Base-by-base conservation (phyloP, 2,329 filamentous ascomycete species). In the Leptographium radiaticola region DNA sequence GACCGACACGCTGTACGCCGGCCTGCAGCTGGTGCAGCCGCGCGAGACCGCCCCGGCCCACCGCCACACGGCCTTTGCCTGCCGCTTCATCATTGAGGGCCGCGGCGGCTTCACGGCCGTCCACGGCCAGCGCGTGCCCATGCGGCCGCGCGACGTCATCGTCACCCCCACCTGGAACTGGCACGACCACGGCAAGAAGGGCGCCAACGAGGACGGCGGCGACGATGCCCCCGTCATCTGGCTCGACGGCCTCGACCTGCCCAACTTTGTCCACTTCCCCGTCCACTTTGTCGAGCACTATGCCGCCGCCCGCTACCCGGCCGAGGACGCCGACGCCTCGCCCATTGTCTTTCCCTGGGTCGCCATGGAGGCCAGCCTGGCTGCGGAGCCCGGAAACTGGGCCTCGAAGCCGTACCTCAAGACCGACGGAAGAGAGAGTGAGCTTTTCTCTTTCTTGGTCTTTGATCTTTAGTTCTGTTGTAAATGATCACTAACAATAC, bases 131-230 rank as follows among this genome's bases (percentile, higher is more conserved):
- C 66, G 71, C 18, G 71, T 79, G 33, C 58, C 62, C 4, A 78
- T 80, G 73, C 60, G 68, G 25, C 65, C 68, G 0, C 71, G 76
- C 18, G 76, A 79, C 59, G 74, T 79, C 2, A 75, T 80, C 42
- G 59, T 79, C 4, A 80, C 76, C 0, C 76, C 76, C 0, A 73
- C 70, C 0, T 78, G 75, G 75, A 73, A 77, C 60, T 79, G 73
- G 69, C 75, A 77, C 55, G 75, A 79, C 58, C 75, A 79, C 54
- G 76, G 75, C 15, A 77, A 79, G 46, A 72, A 79, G 25, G 72
- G 75, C 0, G 66, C 67, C 0, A 11, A n/a, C 45, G 30, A 47
- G 16, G 45, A 47, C 15, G 45, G 31, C 45, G 45, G 45, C 45
- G 45, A 47, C 45, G 33, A 36, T 13, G 71, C 69, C 0, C 75